Conservation (phyloP, 2,329 filamentous ascomycete species). For the Penicillium sp. region DNA sequence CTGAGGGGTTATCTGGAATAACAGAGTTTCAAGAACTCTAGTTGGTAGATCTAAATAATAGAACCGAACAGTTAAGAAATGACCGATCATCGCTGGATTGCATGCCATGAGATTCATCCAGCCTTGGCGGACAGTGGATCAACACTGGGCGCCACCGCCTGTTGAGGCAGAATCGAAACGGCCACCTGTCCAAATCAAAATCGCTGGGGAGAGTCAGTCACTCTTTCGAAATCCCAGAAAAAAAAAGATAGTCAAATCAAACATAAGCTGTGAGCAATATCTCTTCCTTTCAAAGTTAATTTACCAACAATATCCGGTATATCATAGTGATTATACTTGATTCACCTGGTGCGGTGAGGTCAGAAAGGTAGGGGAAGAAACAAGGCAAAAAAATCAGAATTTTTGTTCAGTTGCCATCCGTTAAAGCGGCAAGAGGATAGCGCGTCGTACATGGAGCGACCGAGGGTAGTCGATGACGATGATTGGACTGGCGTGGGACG, state of each 20-base stretch:
- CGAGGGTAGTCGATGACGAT: conserved; percentile 19
- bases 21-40: background rate
- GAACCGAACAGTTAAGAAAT: background rate
- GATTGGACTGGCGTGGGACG: conserved; percentile 27
- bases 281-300: background rate
- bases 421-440: conserved; percentile 35
- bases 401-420: conserved; percentile 34
- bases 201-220: background rate
- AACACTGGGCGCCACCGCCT: conserved; percentile 13
- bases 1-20: background rate
- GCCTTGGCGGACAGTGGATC: conserved; percentile 20
- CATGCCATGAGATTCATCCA: conserved; percentile 20
- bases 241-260: background rate
- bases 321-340: background rate
- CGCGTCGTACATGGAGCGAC: conserved; percentile 28
- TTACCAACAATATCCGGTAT: background rate
- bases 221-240: background rate
- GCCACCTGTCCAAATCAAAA: conserved; percentile 21
- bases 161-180: conserved; percentile 13
- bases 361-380: conserved; percentile 11
- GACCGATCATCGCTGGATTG: conserved; percentile 11
- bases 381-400: conserved; percentile 21
- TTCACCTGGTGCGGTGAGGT: background rate
- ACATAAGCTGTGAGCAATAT: background rate
- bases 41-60: background rate